Evolutionary conservation across 225 moss, liverwort and hornwort genomes (phyloP).

Genomic region (Pseudoscleropodium purum): DNA sequence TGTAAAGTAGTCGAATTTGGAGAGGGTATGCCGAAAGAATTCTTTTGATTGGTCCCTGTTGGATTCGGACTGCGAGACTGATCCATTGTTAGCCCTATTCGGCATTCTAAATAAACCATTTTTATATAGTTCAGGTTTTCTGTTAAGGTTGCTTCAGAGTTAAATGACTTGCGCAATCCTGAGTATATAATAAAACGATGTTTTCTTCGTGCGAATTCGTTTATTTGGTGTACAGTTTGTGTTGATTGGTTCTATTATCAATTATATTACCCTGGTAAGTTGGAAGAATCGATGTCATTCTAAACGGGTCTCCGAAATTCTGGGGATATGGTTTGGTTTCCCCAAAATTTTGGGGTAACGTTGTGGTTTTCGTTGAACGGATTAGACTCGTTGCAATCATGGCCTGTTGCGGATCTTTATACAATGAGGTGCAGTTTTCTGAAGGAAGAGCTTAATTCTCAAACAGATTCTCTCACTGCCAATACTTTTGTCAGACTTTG

Average conservation of each 20-base stretch:
- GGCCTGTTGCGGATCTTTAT: no score
- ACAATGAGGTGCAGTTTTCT: no score
- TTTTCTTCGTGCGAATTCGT: neutral
- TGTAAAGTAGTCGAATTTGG: constrained; percentile 1
- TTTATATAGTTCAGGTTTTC: neutral
- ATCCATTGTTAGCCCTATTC: neutral
- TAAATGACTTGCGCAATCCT: neutral
- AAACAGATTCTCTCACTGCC: neutral
- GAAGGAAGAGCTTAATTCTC: neutral
- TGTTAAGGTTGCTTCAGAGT: no score
- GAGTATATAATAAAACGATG: neutral
- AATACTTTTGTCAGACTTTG: neutral
- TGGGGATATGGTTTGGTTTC: neutral
- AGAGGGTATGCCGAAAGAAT: neutral
- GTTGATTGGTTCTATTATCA: no score
- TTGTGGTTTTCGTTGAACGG: neutral
- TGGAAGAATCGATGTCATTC: neutral
- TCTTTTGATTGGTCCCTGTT: neutral
- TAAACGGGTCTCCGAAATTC: neutral
- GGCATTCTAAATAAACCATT: neutral
- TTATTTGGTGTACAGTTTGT: neutral
- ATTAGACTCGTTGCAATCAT: neutral
- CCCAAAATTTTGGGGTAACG: neutral
- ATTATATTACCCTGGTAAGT: neutral
- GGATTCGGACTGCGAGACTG: neutral